Conservation (phyloP, 768 basidiomycete species). For the Amanita phalloides region DNA sequence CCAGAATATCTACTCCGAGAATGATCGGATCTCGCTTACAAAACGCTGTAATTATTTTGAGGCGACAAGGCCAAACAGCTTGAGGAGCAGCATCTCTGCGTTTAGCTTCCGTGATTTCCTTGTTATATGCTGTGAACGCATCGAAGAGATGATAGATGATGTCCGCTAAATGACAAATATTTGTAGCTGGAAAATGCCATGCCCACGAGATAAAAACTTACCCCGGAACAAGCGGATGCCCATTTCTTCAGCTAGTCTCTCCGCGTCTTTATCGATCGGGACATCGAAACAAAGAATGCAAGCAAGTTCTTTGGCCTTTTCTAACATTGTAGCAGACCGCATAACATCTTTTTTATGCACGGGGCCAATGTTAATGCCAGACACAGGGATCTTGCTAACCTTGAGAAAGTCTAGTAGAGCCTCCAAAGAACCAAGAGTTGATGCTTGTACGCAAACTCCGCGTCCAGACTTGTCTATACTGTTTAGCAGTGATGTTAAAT, state of each 20-base stretch:
- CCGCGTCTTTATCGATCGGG: constrained; percentile 85
- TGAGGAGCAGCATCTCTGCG: constrained; percentile 85
- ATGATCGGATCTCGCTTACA: constrained; percentile 97
- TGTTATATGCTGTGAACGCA: constrained; percentile 89
- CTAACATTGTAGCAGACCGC: constrained; percentile 87
- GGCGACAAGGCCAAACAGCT: constrained; percentile 93
- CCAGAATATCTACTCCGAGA: constrained; percentile 91
- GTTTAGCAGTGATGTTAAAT: constrained; percentile 77
- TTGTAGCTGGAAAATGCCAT: neutral
- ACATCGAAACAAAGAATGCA: constrained; percentile 98
- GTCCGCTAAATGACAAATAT: constrained; percentile 50
- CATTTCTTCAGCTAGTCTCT: constrained; percentile 85
- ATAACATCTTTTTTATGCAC: constrained; percentile 94
- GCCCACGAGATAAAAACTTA: constrained; percentile 17
- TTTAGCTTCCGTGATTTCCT: constrained; percentile 87
- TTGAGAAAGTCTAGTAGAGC: constrained; percentile 94
- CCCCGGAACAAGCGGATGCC: constrained; percentile 93
- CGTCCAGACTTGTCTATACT: constrained; percentile 93
- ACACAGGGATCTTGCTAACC: constrained; percentile 92
- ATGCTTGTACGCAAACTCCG: constrained; percentile 96
- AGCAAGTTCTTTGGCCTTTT: constrained; percentile 91
- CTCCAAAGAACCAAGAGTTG: constrained; percentile 93
- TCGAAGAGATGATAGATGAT: constrained; percentile 99
- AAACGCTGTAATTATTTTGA: constrained; percentile 90
- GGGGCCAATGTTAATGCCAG: constrained; percentile 95